These are phyloP conservation scores for Cutaneotrichosporon dermatis DNA, from an alignment of 1,284 basidiomycete species.

Conservation along the genomic window DNA sequence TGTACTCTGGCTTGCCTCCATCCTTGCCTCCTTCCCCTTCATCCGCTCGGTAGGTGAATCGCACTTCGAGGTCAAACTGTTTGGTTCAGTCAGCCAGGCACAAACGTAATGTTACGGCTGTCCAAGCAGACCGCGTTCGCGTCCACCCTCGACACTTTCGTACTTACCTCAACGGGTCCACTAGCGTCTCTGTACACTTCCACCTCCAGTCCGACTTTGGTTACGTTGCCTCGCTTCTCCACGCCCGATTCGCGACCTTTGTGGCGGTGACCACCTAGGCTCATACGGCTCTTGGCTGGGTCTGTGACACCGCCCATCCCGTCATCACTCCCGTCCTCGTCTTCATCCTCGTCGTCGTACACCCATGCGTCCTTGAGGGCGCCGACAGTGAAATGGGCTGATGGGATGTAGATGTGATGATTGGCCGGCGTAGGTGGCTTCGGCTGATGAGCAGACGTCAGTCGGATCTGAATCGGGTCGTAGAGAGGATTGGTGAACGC, in stretches of 20 bases:
- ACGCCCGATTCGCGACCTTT: constrained; percentile 43
- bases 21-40: constrained; percentile 51
- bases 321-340: constrained; percentile 61
- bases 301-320: constrained; percentile 29
- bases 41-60: constrained; percentile 86
- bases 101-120: background rate
- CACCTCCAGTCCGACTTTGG: constrained; percentile 59
- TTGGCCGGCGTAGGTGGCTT: constrained; percentile 34
- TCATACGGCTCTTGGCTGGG: constrained; percentile 25
- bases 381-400: constrained; percentile 69
- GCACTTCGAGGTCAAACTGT: constrained; percentile 85
- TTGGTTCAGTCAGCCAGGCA: constrained; percentile 4
- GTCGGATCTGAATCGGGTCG: constrained; percentile 81
- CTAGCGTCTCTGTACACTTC: constrained; percentile 22
- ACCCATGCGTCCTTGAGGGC: constrained; percentile 93
- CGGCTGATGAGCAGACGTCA: constrained; percentile 60
- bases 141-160: background rate
- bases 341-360: constrained; percentile 71
- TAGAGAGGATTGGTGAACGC: constrained; percentile 88
- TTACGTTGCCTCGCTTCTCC: constrained; percentile 68
- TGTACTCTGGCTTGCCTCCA: constrained; percentile 41
- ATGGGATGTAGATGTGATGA: constrained; percentile 61
- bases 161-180: constrained; percentile 25
- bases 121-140: no score
- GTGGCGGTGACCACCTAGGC: constrained; percentile 43